Conservation (phyloP, 2,329 filamentous ascomycete species). For the Aureobasidium sp. region DNA sequence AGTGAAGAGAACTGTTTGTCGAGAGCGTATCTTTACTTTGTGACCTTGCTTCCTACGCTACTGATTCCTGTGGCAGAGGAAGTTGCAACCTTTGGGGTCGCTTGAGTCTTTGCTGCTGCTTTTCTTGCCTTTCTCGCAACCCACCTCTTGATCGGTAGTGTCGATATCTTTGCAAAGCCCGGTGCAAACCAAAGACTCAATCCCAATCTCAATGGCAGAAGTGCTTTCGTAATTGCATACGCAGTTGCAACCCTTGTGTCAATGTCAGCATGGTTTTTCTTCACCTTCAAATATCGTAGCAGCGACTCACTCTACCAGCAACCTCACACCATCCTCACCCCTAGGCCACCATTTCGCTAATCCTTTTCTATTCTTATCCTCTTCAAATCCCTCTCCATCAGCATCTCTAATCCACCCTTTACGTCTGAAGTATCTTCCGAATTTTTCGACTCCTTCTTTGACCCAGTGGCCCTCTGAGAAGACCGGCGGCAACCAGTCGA, state of each 20-base stretch:
- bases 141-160: constrained; percentile 19
- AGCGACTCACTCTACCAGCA: constrained; percentile 57
- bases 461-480: constrained; percentile 59
- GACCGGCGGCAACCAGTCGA: constrained; percentile 72
- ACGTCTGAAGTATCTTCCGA: constrained; percentile 78
- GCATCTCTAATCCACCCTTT: constrained; percentile 82
- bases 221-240: constrained; percentile 88
- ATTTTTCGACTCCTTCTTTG: constrained; percentile 72
- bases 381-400: constrained; percentile 26
- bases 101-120: not conserved
- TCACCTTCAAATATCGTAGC: not conserved
- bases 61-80: not conserved
- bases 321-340: constrained; percentile 47
- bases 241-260: constrained; percentile 75
- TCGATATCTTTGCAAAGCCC: constrained; percentile 67
- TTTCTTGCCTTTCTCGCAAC: constrained; percentile 10
- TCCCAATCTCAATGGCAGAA: constrained; percentile 81
- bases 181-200: constrained; percentile 90
- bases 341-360: constrained; percentile 17
- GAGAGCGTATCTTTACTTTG: not conserved
- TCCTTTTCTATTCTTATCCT: not conserved
- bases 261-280: not conserved
- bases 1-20: not conserved
- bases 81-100: not conserved
- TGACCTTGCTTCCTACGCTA: constrained; percentile 1